These are phyloP conservation scores for Nemania bipapillata DNA, from an alignment of 2,329 filamentous ascomycete genomes.

Conservation along the genomic window DNA sequence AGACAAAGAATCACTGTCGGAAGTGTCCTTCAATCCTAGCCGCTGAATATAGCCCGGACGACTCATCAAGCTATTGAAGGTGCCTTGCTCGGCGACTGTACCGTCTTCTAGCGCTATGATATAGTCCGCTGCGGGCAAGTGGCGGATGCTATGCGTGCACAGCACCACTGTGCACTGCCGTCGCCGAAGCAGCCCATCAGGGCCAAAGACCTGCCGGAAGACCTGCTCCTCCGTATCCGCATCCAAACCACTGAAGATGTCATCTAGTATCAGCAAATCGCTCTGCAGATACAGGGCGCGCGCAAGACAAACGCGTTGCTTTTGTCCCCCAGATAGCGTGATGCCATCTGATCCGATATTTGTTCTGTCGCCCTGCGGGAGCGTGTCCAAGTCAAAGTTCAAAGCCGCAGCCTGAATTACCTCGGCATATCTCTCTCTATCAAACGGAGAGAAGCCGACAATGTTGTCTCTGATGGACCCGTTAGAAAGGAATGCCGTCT, in stretches of 20 bases:
- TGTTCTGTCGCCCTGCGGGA: conserved; percentile 54
- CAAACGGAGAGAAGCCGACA: conserved; percentile 45
- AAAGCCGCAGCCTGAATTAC: conserved; percentile 48
- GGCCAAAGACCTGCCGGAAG: conserved; percentile 49
- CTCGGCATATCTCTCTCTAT: conserved; percentile 46
- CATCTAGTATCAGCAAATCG: conserved; percentile 51
- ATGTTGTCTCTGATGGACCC: conserved; percentile 51
- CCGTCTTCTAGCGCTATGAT: conserved; percentile 60
- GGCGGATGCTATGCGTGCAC: conserved; percentile 56
- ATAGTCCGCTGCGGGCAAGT: conserved; percentile 57
- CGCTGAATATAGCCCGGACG: conserved; percentile 44
- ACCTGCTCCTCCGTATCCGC: conserved; percentile 50
- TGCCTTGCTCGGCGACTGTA: conserved; percentile 58
- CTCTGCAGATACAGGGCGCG: conserved; percentile 50
- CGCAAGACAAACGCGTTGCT: conserved; percentile 54
- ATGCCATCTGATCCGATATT: conserved; percentile 59
- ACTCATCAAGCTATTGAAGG: conserved; percentile 53
- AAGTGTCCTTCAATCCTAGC: conserved; percentile 37
- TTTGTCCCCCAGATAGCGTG: conserved; percentile 60
- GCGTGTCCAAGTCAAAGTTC: conserved; percentile 48
- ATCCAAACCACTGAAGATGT: conserved; percentile 54
- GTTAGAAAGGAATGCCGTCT: conserved; percentile 53
- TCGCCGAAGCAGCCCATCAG: conserved; percentile 44
- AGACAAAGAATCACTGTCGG: conserved; percentile 30
- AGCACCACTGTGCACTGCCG: conserved; percentile 48